Evolutionary conservation across 1,284 basidiomycete genomes (phyloP).

Genomic region (Peniophora sp.): DNA sequence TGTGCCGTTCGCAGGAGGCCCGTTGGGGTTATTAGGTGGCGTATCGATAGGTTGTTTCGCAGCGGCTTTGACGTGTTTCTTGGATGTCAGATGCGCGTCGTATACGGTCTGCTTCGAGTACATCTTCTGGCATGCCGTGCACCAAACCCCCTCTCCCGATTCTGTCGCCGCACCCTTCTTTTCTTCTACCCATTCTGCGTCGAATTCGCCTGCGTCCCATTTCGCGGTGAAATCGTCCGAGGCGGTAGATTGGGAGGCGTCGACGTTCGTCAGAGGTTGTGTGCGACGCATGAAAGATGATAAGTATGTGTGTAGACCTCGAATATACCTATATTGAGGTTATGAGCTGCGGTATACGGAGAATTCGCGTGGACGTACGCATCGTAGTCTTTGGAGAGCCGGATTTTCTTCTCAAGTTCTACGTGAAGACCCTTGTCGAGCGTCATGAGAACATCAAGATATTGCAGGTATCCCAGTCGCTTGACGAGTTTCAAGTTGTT

Average conservation of each 20-base stretch:
- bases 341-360: neutral
- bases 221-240: conserved; percentile 66
- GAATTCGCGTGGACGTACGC: conserved; percentile 39
- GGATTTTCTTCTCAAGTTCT: conserved; percentile 69
- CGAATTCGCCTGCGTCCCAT: conserved; percentile 75
- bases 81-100: conserved; percentile 90
- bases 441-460: conserved; percentile 75
- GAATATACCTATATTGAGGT: conserved; percentile 59
- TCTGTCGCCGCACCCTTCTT: conserved; percentile 32
- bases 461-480: conserved; percentile 83
- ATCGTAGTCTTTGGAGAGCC: conserved; percentile 72
- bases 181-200: conserved; percentile 69
- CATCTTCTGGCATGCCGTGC: conserved; percentile 89
- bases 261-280: conserved; percentile 80
- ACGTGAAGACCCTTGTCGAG: conserved; percentile 55
- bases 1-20: conserved; percentile 27
- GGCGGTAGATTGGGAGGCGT: conserved; percentile 57
- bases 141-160: conserved; percentile 80
- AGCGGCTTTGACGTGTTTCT: conserved; percentile 89
- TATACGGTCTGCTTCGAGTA: conserved; percentile 98
- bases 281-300: conserved; percentile 83
- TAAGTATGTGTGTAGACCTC: conserved; percentile 77
- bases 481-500: conserved; percentile 85
- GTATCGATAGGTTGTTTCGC: conserved; percentile 60
- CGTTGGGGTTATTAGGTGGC: conserved; percentile 54